These are phyloP conservation scores for Cupressus sempervirens DNA, from an alignment of 75 land plant species.

Conservation along the genomic window DNA sequence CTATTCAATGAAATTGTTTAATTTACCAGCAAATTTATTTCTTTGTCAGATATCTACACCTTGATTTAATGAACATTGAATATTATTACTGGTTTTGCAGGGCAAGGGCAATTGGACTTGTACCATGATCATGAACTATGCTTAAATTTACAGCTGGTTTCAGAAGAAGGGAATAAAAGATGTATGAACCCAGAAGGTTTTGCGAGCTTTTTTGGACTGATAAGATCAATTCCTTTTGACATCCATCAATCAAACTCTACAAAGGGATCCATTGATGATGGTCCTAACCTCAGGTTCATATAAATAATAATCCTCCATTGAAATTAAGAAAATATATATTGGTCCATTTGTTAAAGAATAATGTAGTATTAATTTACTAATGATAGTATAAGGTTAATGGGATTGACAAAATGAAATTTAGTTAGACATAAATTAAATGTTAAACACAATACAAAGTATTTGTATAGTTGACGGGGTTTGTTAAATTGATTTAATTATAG, in stretches of 20 bases:
- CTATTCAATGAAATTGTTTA: not conserved
- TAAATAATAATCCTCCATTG: not conserved
- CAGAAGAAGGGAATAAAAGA: slow-evolving; percentile 42
- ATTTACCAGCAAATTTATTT: not conserved
- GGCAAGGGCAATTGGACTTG: slow-evolving; percentile 42
- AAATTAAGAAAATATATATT: not conserved
- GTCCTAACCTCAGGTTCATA: slow-evolving; percentile 37
- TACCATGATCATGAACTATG: slow-evolving; percentile 55
- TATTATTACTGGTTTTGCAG: slow-evolving; percentile 3
- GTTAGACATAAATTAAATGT: too few relatives aligned
- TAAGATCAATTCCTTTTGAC: slow-evolving; percentile 69
- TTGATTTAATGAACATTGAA: not conserved
- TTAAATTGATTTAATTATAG: too few relatives aligned
- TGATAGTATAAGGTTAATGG: too few relatives aligned
- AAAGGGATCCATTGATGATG: slow-evolving; percentile 20
- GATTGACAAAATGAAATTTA: too few relatives aligned
- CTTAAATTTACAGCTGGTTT: slow-evolving; percentile 27
- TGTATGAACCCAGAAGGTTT: slow-evolving; percentile 67
- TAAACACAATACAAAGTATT: too few relatives aligned
- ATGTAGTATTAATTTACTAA: too few relatives aligned
- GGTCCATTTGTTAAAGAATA: too few relatives aligned
- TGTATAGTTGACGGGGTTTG: too few relatives aligned
- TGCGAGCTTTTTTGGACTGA: slow-evolving; percentile 58
- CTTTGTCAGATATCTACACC: not conserved
- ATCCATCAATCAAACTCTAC: slow-evolving; percentile 19